Evolutionary conservation across 2,329 filamentous ascomycete species (phyloP), one percentile per base, ranked within the genome.

Genomic region (Neurospora sp.): DNA sequence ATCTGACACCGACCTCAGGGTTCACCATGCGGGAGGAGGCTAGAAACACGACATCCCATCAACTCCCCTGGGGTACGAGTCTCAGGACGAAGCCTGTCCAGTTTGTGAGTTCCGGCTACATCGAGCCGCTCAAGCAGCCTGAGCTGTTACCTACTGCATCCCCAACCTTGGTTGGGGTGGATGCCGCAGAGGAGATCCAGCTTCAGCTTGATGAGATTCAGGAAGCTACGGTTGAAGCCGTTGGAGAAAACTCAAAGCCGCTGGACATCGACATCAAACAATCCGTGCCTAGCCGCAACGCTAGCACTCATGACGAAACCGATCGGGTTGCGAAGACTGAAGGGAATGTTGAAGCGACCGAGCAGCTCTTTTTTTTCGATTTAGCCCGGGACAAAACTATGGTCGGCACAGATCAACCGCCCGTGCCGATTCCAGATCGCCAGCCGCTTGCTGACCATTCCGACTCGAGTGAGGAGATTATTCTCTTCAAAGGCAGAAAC

Each of bases 391-490:
- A 81, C 39, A 76, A 75, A 33, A 68, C 69, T n/a, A 67, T 75
- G 40, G 67, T 68, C 2, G 68, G 70, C 8, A 65, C 57, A 19
- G 10, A 46, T 39, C 66, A 67, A 11, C 66, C 69, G 15, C 73
- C 69, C 0, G 69, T 73, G 5, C 57, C 70, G 1, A 71, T 76
- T 8, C 72, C 73, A 17, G 69, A 68, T 52, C 73, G 66, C 39
- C 72, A 69, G 12, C 71, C 74, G 2, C 74, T 77, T 6, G 73
- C 74, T 40, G 71, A 73, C 4, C 74, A 71, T 5, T 76, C 74
- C 0, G 84, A 88, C 72, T 92, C 90, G 0, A 91, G 89, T 75
- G 91, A 92, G 66, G 92, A 97, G 73, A 82, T 92, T 5, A 88
- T 93, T 66, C 75, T 92, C 0, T 92, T 92, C 76, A 85, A 82